Evolutionary conservation across 768 basidiomycete species (phyloP).

Genomic region (Termitomyces sp.): DNA sequence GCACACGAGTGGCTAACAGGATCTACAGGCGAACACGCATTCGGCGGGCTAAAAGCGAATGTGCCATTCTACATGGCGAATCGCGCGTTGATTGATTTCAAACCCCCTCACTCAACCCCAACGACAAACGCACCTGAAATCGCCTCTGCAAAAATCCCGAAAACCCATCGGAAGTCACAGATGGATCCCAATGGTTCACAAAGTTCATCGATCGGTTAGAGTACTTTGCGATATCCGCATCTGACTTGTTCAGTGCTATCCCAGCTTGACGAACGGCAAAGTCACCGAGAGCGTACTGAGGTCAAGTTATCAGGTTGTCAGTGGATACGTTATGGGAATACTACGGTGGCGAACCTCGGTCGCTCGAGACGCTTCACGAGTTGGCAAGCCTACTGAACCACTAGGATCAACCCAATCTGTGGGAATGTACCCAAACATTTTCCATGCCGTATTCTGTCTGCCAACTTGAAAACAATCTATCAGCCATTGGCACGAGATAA

Average conservation of each 20-base stretch:
- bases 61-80: constrained; percentile 35
- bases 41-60: constrained; percentile 44
- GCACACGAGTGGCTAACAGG: constrained; percentile 42
- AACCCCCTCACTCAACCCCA: not conserved
- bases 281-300: constrained; percentile 43
- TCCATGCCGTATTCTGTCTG: constrained; percentile 50
- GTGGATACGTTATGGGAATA: not conserved
- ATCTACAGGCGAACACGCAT: constrained; percentile 47
- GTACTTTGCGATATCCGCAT: constrained; percentile 35
- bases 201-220: constrained; percentile 49
- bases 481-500: not conserved
- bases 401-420: constrained; percentile 45
- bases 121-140: constrained; percentile 27
- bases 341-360: constrained; percentile 30
- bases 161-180: constrained; percentile 40
- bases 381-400: constrained; percentile 40
- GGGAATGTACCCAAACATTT: constrained; percentile 42
- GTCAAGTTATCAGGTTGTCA: not conserved
- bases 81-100: not conserved
- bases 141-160: constrained; percentile 42
- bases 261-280: constrained; percentile 51
- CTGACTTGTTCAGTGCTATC: constrained; percentile 32
- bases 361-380: constrained; percentile 45
- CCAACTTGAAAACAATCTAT: constrained; percentile 27
- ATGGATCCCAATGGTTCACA: constrained; percentile 45